These are phyloP conservation scores for Earliella scabrosa DNA, from an alignment of 1,284 basidiomycete genomes.

Conservation along the genomic window DNA sequence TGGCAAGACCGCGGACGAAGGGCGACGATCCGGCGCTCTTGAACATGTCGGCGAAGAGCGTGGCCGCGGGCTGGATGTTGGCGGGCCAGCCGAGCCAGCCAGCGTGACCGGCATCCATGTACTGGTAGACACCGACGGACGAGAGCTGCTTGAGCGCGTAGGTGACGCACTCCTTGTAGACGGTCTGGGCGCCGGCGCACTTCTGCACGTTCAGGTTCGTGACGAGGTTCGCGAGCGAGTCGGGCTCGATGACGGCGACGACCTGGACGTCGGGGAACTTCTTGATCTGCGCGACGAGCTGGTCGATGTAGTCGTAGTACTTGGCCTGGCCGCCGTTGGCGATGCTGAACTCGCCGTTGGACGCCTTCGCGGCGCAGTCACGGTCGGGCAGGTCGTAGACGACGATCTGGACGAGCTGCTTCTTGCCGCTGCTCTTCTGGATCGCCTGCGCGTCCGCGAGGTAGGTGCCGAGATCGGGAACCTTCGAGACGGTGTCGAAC, in stretches of 20 bases:
- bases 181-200: conserved; percentile 54
- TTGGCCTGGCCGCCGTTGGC: conserved; percentile 58
- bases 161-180: conserved; percentile 55
- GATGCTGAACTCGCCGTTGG: conserved; percentile 67
- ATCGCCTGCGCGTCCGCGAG: conserved; percentile 53
- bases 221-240: conserved; percentile 64
- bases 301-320: conserved; percentile 65
- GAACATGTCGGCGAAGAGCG: conserved; percentile 56
- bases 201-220: conserved; percentile 65
- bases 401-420: conserved; percentile 63
- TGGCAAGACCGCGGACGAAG: conserved; percentile 64
- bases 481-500: conserved; percentile 60
- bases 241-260: conserved; percentile 67
- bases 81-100: conserved; percentile 73
- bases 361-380: conserved; percentile 67
- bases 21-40: conserved; percentile 51
- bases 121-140: conserved; percentile 58
- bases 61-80: conserved; percentile 61
- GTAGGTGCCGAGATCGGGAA: conserved; percentile 54
- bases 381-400: conserved; percentile 66
- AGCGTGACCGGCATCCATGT: conserved; percentile 68
- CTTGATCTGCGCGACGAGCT: conserved; percentile 59
- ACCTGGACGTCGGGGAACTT: conserved; percentile 62
- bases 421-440: conserved; percentile 47
- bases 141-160: conserved; percentile 63